These are phyloP conservation scores for Diplodia intermedia DNA, from an alignment of 2,329 filamentous ascomycete genomes.

Conservation along the genomic window DNA sequence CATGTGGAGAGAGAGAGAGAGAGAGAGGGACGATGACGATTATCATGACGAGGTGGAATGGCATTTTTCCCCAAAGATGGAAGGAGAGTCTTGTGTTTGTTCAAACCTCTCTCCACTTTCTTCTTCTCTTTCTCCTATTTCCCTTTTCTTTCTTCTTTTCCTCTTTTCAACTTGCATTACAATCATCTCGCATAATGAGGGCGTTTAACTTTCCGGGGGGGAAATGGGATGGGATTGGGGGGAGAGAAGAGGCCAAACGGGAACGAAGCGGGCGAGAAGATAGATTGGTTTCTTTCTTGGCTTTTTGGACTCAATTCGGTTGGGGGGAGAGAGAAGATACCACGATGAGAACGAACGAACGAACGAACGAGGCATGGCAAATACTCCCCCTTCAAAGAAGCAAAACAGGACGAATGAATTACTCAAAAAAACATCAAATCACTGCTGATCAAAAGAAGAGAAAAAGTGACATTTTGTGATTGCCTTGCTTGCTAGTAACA, in stretches of 20 bases:
- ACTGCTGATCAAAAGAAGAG: not conserved
- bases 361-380: not conserved
- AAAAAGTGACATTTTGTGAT: too few species aligned
- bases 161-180: slow-evolving; percentile 3
- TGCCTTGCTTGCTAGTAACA: not conserved
- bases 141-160: not conserved
- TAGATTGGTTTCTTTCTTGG: not conserved
- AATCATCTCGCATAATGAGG: slow-evolving; percentile 19
- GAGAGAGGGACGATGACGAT: not conserved
- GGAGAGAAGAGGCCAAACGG: not conserved
- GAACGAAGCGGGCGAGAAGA: not conserved
- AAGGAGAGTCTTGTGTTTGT: not conserved
- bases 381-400: too few species aligned
- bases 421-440: not conserved
- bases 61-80: not conserved
- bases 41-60: not conserved
- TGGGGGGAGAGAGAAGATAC: not conserved
- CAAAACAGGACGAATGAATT: not conserved
- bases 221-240: too few species aligned
- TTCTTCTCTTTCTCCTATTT: not conserved
- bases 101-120: not conserved
- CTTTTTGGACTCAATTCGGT: not conserved
- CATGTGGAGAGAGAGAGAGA: not conserved
- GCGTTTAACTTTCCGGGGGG: slow-evolving; percentile 5
- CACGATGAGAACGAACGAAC: not conserved